Percentiles rank a stretch among this genome's conserved stretches.
Conservation (phyloP, 2,329 filamentous ascomycete species). For the Apiospora saccharicola region DNA sequence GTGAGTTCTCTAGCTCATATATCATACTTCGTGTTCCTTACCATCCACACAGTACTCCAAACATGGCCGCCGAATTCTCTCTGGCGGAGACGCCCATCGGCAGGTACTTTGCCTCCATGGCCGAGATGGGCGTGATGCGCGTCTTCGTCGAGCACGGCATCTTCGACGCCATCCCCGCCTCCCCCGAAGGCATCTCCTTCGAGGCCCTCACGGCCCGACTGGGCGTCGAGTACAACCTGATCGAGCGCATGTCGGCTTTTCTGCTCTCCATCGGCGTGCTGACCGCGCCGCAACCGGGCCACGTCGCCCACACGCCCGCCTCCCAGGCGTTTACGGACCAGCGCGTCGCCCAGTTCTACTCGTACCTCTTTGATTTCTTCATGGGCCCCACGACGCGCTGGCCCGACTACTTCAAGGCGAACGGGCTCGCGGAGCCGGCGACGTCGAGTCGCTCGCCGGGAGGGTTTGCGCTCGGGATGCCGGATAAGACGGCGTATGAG, state of each 20-base stretch:
- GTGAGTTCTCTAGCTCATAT: neutral
- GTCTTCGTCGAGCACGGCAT: slow-evolving; percentile 25
- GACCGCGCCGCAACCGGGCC: neutral
- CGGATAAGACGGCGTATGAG: slow-evolving; percentile 21
- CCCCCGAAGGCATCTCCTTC: neutral
- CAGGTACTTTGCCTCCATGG: slow-evolving; percentile 22
- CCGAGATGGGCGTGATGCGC: slow-evolving; percentile 24
- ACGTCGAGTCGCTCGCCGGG: neutral
- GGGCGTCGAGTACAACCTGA: slow-evolving; percentile 15
- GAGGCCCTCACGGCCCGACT: slow-evolving; percentile 5
- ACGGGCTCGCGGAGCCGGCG: slow-evolving; percentile 23
- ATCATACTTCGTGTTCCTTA: slow-evolving; percentile 1
- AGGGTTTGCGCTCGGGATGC: slow-evolving; percentile 18
- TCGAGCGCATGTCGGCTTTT: slow-evolving; percentile 23
- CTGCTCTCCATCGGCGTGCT: slow-evolving; percentile 21
- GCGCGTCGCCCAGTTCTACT: slow-evolving; percentile 8
- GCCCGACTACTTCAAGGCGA: slow-evolving; percentile 21
- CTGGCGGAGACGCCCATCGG: slow-evolving; percentile 22
- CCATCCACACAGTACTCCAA: neutral
- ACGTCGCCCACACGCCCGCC: slow-evolving; percentile 8
- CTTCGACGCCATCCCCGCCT: slow-evolving; percentile 18
- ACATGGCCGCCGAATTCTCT: slow-evolving; percentile 17
- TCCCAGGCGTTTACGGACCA: slow-evolving; percentile 13
- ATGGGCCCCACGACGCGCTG: slow-evolving; percentile 22
- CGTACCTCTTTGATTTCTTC: slow-evolving; percentile 24